These are phyloP conservation scores for Hericium erinaceus DNA, from an alignment of 768 basidiomycete genomes.

Conservation along the genomic window DNA sequence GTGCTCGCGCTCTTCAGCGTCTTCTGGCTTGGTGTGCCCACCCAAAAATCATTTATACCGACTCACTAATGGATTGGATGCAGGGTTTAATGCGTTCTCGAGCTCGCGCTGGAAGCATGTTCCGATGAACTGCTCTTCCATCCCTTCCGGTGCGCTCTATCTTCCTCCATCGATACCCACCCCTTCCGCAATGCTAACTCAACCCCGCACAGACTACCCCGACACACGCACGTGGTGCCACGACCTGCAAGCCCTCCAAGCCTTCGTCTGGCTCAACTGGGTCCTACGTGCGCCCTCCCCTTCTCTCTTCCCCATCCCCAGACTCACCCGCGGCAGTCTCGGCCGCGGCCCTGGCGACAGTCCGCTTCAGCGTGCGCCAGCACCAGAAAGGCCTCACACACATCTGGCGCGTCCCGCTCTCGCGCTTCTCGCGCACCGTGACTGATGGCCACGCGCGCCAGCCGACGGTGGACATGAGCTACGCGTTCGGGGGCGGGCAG, in stretches of 20 bases:
- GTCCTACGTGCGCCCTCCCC: slow-evolving; percentile 32
- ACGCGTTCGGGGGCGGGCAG: background rate
- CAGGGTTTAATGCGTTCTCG: slow-evolving; percentile 29
- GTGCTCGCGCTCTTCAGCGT: slow-evolving; percentile 36
- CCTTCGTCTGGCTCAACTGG: slow-evolving; percentile 53
- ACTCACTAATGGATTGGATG: background rate
- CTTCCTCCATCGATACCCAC: background rate
- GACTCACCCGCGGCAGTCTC: background rate
- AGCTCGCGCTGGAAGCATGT: slow-evolving; percentile 45
- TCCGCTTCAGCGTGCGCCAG: background rate
- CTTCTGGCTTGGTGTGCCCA: slow-evolving; percentile 43
- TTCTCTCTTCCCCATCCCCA: background rate
- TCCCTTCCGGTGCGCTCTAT: slow-evolving; percentile 33
- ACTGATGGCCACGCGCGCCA: background rate
- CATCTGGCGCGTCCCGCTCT: background rate
- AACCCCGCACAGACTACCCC: slow-evolving; percentile 24
- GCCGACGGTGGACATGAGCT: background rate
- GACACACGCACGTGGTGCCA: slow-evolving; percentile 45
- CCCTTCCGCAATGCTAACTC: background rate
- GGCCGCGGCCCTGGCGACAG: background rate
- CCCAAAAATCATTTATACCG: background rate
- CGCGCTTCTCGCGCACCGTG: background rate
- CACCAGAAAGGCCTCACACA: background rate
- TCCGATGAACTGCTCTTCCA: slow-evolving; percentile 37
- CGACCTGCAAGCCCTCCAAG: slow-evolving; percentile 43